Conservation (phyloP, 2,329 filamentous ascomycete genomes). For the Zalaria sp. region DNA sequence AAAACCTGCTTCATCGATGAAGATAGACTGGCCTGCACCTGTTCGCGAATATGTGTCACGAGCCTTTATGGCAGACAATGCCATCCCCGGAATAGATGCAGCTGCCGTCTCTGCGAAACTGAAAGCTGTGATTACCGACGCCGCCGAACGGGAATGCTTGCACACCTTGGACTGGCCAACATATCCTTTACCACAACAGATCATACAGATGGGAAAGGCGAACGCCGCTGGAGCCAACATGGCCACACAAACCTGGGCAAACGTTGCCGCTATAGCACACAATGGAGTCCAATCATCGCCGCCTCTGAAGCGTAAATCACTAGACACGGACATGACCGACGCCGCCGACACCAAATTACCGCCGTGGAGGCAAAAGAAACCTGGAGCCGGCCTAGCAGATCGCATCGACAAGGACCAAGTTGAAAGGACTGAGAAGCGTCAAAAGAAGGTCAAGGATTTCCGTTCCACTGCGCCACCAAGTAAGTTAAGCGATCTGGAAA, state of each 20-base stretch:
- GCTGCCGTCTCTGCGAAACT: slow-evolving; percentile 71
- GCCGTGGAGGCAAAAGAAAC: slow-evolving; percentile 61
- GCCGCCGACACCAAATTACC: slow-evolving; percentile 38
- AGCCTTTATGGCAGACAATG: slow-evolving; percentile 64
- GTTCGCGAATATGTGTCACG: slow-evolving; percentile 81
- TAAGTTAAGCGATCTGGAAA: slow-evolving; percentile 87
- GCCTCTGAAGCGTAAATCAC: slow-evolving; percentile 61
- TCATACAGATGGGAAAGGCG: slow-evolving; percentile 59
- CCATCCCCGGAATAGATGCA: slow-evolving; percentile 26
- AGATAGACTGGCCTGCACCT: slow-evolving; percentile 66
- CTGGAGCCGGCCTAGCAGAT: slow-evolving; percentile 52
- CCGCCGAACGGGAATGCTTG: slow-evolving; percentile 60
- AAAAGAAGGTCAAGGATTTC: slow-evolving; percentile 16
- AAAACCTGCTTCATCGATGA: slow-evolving; percentile 20
- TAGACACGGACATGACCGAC: slow-evolving; percentile 42
- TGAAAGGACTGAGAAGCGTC: slow-evolving; percentile 20
- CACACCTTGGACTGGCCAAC: slow-evolving; percentile 67
- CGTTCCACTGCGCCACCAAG: slow-evolving; percentile 40
- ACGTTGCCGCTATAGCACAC: slow-evolving; percentile 7
- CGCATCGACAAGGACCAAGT: slow-evolving; percentile 46
- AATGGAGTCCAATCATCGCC: slow-evolving; percentile 1
- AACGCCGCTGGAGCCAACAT: slow-evolving; percentile 23
- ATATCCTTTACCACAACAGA: slow-evolving; percentile 70
- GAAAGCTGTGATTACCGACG: slow-evolving; percentile 70
- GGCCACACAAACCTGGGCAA: slow-evolving; percentile 1